phyloP scores from a whole-genome alignment of 176 grass and related monocot genomes.

The Lolium rigidum region DNA sequence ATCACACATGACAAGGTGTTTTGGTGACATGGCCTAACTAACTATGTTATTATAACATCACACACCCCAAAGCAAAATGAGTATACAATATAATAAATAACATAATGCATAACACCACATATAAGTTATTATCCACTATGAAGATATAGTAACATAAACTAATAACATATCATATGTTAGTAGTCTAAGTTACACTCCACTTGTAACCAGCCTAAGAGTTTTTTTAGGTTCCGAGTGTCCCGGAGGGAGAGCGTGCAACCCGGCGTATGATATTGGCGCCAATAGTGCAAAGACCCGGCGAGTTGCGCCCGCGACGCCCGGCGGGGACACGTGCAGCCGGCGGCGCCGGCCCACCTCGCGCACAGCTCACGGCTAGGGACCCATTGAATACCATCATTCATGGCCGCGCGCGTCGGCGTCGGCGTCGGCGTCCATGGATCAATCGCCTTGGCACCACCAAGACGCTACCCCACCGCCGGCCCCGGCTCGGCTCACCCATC shows the following conservation, averaged over 20 bases:
- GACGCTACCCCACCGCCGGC: neutral
- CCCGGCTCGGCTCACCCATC: neutral
- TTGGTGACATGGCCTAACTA: too few species aligned
- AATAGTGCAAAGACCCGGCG: too few species aligned
- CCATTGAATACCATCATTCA: slow-evolving; percentile 29
- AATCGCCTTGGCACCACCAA: neutral
- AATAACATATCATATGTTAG: too few species aligned
- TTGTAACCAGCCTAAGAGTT: too few species aligned
- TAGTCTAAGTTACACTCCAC: too few species aligned
- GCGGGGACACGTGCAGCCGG: slow-evolving; percentile 49
- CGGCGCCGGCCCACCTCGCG: slow-evolving; percentile 42
- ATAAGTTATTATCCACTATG: too few species aligned
- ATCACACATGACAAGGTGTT: too few species aligned
- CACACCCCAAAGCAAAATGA: too few species aligned
- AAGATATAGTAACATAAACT: too few species aligned
- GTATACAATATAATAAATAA: too few species aligned
- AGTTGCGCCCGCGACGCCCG: neutral
- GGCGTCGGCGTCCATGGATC: slow-evolving; percentile 12
- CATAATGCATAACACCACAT: too few species aligned
- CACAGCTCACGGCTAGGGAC: slow-evolving; percentile 31
- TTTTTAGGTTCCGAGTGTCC: neutral
- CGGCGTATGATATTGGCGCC: neutral
- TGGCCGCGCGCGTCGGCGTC: slow-evolving; percentile 46
- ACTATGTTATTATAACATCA: too few species aligned
- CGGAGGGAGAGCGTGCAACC: neutral